Evolutionary conservation across 2,329 filamentous ascomycete genomes (phyloP), one percentile per base, ranked within the genome.

Genomic region (Exophiala phaeomuriformis): DNA sequence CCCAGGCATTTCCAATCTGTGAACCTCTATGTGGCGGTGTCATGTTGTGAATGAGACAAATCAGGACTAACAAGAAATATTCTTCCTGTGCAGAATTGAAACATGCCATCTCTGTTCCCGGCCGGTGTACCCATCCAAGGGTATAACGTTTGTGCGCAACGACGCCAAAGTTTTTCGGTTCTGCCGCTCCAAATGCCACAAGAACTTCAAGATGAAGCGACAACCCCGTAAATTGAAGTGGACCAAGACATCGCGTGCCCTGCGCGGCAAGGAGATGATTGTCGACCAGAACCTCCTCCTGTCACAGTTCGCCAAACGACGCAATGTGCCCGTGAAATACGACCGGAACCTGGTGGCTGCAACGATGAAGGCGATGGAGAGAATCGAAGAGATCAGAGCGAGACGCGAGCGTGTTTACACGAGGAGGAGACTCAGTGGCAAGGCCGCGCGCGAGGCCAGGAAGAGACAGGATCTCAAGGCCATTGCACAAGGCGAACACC

Each of bases 171-270:
- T 77, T 57, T 85, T 86, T 70, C 75, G 79, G 49, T 86, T 86
- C 72, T 86, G 83, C 74, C 78, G 82, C 47, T 78, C 74, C 45
- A 83, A 83, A 76, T 83, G 80, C 71, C 83, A 85, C 72, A 84
- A 83, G 66, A 85, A 83, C 71, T 95, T 94, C 82, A 93, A 94
- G 75, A 95, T 95, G 88, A 95, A 95, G 86, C 85, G 93, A 63
- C 96, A 97, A 75, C 90, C 91, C 35, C 84, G 91, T 70, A 95
- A 96, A 73, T 82, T 97, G 64, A 93, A 90, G 73, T 96, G 91
- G 93, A 96, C 91, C 59, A 95, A 96, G 78, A 84, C 88, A 49
- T 91, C 90, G 80, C 86, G 90, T 67, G 85, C 85, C 68, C 82
- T 85, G 12, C 85, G 86, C 53, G 88, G 88, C 75, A 94, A 90